Evolutionary conservation across 2,329 filamentous ascomycete genomes (phyloP), one percentile per base, ranked within the genome.

Genomic region (Dactylonectria estremocensis): DNA sequence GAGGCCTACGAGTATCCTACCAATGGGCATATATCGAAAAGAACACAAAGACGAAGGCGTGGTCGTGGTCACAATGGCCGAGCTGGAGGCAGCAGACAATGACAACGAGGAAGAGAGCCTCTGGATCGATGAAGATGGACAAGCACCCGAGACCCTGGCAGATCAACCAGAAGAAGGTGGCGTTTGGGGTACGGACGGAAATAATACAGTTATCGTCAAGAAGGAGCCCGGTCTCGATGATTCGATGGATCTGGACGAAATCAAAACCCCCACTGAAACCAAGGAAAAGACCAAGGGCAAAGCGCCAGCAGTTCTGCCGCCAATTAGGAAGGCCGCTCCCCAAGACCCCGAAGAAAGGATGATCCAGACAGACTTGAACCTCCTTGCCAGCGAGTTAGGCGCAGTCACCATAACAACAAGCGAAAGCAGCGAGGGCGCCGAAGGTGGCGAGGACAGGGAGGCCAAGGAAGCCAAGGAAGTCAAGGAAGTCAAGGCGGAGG

Each of bases 21-120:
- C 88, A 16, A 86, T 90, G 80, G 87, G 87, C 55, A 88, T 90
- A 70, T 83, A 84, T 70, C 83, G 88, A 67, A 81, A 82, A 67
- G 85, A 88, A 70, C 86, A 88, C 72, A 85, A 88, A 75, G 85
- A 89, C 16, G 80, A 84, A 24, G 85, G 84, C n/a, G 78, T 88
- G 33, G 81, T 86, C 59, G 85, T 89, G 54, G 85, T 87, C 11
- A 89, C 87, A 0, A 85, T 86, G n/a, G 87, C 86, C 43, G 88
- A 90, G 70, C 81, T 89, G 13, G 86, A 89, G 69, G 87, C 86
- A 0, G 84, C 86, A 58, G 86, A 89, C 65, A 83, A 84, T 2
- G 83, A 79, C 1, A 69, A 81, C 49, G 82, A 84, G 48, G 83
- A 85, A 62, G 83, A 85, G 37, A 83, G 83, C 45, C 80, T 87